Percentiles rank a stretch among this genome's conserved stretches.
phyloP scores from a whole-genome alignment of 306 rosid species.

The Citrullus mucosospermus region DNA sequence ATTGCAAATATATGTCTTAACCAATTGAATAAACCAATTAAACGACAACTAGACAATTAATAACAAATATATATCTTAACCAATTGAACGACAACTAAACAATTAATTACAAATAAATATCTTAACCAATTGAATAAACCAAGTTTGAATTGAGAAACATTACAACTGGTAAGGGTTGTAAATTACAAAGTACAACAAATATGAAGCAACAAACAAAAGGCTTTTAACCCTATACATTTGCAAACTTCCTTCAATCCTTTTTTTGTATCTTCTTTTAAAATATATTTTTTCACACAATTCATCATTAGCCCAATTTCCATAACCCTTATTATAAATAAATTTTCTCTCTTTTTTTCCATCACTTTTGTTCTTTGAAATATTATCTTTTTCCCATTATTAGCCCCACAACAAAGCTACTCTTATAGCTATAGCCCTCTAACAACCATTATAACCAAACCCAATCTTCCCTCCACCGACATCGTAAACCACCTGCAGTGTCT shows the following conservation, averaged over 20 bases:
- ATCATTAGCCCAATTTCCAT: not conserved
- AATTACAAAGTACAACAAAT: not conserved
- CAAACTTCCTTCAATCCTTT: not conserved
- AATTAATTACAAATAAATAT: no score
- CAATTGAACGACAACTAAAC: no score
- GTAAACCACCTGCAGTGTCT: conserved; percentile 40
- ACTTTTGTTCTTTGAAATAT: no score
- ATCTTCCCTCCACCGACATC: conserved; percentile 43
- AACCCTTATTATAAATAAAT: not conserved
- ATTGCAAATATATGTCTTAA: no score
- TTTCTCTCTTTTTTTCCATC: not conserved
- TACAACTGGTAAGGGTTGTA: not conserved
- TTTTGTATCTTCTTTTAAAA: not conserved
- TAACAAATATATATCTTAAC: no score
- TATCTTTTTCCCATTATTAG: not conserved
- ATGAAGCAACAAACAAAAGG: not conserved
- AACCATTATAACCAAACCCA: conserved; percentile 44
- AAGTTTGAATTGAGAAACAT: no score
- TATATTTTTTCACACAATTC: not conserved
- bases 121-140: no score
- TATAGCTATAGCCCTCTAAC: conserved; percentile 6
- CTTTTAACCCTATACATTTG: not conserved
- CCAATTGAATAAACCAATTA: no score
- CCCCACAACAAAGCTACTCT: not conserved
- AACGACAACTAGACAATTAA: no score